Conservation (phyloP, 768 basidiomycete genomes). For the Serendipita indica region DNA sequence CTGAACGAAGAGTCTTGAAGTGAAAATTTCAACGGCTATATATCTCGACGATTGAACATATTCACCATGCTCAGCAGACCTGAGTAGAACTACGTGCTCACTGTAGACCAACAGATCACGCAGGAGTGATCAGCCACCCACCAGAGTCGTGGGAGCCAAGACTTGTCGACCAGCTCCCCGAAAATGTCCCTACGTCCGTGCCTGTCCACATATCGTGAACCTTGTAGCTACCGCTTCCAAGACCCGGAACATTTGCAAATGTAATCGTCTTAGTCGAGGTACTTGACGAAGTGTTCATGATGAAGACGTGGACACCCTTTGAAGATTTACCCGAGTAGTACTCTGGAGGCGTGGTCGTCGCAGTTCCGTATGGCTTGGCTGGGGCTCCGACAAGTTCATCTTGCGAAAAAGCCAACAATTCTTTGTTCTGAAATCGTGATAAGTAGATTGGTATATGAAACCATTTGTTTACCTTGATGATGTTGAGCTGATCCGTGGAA, state of each 20-base stretch:
- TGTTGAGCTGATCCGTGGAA: conserved; percentile 28
- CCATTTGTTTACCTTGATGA: conserved; percentile 24
- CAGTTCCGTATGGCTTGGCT: conserved; percentile 33
- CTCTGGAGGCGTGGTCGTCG: conserved; percentile 34
- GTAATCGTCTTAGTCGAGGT: conserved; percentile 32
- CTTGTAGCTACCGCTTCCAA: conserved; percentile 25
- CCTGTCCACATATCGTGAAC: conserved; percentile 45
- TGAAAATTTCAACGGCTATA: not conserved
- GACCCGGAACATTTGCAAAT: conserved; percentile 33
- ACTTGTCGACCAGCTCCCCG: conserved; percentile 26
- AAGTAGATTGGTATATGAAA: not conserved
- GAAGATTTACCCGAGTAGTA: conserved; percentile 36
- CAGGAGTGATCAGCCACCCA: conserved; percentile 31
- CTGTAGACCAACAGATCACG: not conserved
- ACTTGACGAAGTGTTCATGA: conserved; percentile 33
- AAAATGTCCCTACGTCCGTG: conserved; percentile 27
- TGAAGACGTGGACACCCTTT: conserved; percentile 39
- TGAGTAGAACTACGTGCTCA: too few species aligned
- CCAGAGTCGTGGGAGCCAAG: conserved; percentile 39
- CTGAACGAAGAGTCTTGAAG: not conserved
- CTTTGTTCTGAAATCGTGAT: conserved; percentile 23
- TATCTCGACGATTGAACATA: not conserved
- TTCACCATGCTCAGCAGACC: not conserved
- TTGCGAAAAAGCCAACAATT: conserved; percentile 42
- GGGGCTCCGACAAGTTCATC: conserved; percentile 32